Evolutionary conservation across 805 yeast genomes (phyloP), one percentile per base, ranked within the genome.

Genomic region (Blastobotrys attinorum): DNA sequence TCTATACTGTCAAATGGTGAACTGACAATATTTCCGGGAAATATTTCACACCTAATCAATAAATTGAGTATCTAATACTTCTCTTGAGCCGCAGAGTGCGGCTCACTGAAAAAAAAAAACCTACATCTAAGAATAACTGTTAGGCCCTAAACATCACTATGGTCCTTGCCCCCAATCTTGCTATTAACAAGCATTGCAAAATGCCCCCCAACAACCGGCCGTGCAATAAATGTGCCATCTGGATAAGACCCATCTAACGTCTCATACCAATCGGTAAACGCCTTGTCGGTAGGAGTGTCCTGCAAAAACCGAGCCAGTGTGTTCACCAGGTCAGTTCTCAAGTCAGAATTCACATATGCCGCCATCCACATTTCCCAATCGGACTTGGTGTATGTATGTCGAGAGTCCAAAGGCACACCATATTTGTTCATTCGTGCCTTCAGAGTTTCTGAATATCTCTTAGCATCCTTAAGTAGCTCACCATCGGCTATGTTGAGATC

Each of bases 361-460:
- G 39, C 39, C 3, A 17, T 23, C 39, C 39, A 22, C 29, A 22
- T 4, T n/a, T 37, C 20, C 39, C 39, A 37, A 21, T 37, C 39
- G 15, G 39, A 37, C 20, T 37, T 37, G 20, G 39, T 37, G 20
- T 37, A 37, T 18, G 17, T 13, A 22, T 37, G 39, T 21, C 31
- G 25, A 25, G 16, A 20, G 22, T 35, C 38, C 38, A 35, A n/a
- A 5, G 29, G 39, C 6, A 37, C 3, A 13, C 39, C 39, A 13
- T 22, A 37, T 11, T 25, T 25, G 7, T 25, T 11, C 18, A 13
- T 18, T 4, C 22, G 39, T 4, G 29, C n/a, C 10, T 11, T 25
- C 8, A 23, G 11, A 4, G 25, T 22, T 3, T 22, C 31, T 8
- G 21, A 13, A n/a, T n/a, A 37, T n/a, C 16, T 13, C 13, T 20